Base-by-base conservation (phyloP, 2,329 filamentous ascomycete species). In the Xenosphaeropsis pyriputrescens region DNA sequence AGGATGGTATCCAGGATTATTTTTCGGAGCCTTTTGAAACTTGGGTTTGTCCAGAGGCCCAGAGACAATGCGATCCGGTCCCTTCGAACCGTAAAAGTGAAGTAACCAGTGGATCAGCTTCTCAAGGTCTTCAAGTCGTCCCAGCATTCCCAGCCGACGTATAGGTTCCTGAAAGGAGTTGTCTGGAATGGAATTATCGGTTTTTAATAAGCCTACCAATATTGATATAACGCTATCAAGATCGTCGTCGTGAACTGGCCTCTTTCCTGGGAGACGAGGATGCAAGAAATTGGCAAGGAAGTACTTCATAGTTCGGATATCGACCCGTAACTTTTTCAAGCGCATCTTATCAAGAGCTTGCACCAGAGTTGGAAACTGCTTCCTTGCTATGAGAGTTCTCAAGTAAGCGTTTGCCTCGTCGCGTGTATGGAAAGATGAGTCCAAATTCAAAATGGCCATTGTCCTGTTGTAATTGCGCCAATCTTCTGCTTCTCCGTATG, bases 101-200 rank as follows among this genome's bases (percentile, higher is more conserved):
- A 61, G 58, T 3, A 80, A 59, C 35, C 46, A 50, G 5, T 69
- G 63, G 70, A 32, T 68, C 46, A 76, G 57, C 16, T 61, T 61
- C 41, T 62, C 59, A 6, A 79, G 55, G 22, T 70, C 66, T 12
- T 63, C 49, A 48, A 72, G 64, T 13, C 63, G 59, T 6, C 65
- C 58, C 7, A 58, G 51, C 68, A 74, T 77, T 4, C 75, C 76
- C 34, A 72, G 63, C 18, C 74, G 65, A 34, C 69, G 69, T 32
- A 80, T 49, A 8, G 76, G 58, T 48, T 79, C 72, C 34, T 57
- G 54, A 76, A 75, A 81, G 13, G 59, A 48, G 18, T 44, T 53
- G 3, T 60, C 54, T 16, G 57, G 57, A 17, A 70, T 56, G 39
- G 55, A 45, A 39, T 56, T 55, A 14, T 62, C 64, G 30, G 53